Percentiles rank a stretch among this genome's conserved stretches.
Evolutionary conservation across 2,329 filamentous ascomycete species (phyloP).

Genomic region (Aspergillus vadensis): DNA sequence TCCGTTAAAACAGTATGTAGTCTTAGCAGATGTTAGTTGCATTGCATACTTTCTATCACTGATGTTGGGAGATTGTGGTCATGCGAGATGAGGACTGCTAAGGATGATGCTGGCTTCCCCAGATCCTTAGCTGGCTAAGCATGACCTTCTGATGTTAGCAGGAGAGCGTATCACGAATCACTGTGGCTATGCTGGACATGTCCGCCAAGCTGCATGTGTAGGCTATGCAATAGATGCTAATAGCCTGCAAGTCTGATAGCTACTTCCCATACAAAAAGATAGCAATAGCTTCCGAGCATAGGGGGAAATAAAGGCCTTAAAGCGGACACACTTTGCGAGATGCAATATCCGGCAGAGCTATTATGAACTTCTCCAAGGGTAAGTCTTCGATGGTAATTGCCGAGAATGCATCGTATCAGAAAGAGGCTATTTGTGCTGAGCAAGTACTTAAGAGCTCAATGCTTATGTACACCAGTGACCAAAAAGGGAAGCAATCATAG

Average conservation of each 20-base stretch:
- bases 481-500: neutral
- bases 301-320: neutral
- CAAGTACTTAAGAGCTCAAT: neutral
- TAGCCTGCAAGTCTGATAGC: neutral
- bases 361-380: no score
- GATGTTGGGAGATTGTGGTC: neutral
- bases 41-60: neutral
- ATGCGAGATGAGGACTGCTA: neutral
- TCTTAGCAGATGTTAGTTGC: neutral
- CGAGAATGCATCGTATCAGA: neutral
- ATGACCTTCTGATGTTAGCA: neutral
- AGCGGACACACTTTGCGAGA: neutral
- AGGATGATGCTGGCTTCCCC: neutral
- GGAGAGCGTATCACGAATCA: neutral
- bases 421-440: neutral
- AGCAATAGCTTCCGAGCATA: neutral
- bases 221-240: neutral
- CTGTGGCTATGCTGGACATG: neutral
- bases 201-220: neutral
- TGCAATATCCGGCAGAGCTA: neutral
- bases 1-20: neutral
- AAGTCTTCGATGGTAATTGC: neutral
- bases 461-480: neutral
- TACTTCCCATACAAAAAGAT: neutral
- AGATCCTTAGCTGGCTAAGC: neutral